phyloP scores from a whole-genome alignment of 2,329 filamentous ascomycete species.

The Hymenoscyphus fraxineus region DNA sequence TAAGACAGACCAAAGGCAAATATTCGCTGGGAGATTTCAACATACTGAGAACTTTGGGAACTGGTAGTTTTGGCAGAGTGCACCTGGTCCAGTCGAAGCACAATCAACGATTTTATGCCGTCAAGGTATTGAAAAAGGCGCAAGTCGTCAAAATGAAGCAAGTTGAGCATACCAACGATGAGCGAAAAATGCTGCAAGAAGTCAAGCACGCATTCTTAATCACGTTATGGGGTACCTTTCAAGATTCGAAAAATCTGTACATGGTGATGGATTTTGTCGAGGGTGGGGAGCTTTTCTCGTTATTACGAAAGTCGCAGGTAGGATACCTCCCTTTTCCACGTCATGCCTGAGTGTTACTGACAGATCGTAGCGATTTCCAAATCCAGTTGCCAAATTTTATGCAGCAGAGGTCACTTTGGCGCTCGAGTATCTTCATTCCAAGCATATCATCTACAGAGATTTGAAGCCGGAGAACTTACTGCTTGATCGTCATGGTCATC shows the following conservation, averaged over 20 bases:
- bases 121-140: slow-evolving; percentile 97
- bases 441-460: slow-evolving; percentile 97
- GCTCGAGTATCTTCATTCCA: slow-evolving; percentile 88
- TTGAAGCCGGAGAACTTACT: slow-evolving; percentile 93
- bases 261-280: slow-evolving; percentile 99
- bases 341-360: slow-evolving; percentile 14
- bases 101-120: slow-evolving; percentile 95
- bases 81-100: slow-evolving; percentile 97
- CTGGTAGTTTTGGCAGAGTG: slow-evolving; percentile 93
- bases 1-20: slow-evolving; percentile 87
- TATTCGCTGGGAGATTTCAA: slow-evolving; percentile 90
- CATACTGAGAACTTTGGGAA: slow-evolving; percentile 86
- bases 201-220: slow-evolving; percentile 98
- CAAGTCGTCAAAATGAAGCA: slow-evolving; percentile 99
- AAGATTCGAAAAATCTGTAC: slow-evolving; percentile 92
- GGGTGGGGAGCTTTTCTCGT: slow-evolving; percentile 92
- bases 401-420: slow-evolving; percentile 95
- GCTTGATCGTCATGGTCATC: slow-evolving; percentile 85
- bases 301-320: slow-evolving; percentile 88
- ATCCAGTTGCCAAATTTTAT: slow-evolving; percentile 98
- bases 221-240: slow-evolving; percentile 97
- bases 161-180: slow-evolving; percentile 98
- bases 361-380: slow-evolving; percentile 77
- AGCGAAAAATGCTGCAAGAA: slow-evolving; percentile 89
- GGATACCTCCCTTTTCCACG: neutral